These are phyloP conservation scores for Pterocarpus santalinus DNA, from an alignment of 306 rosid species.

Conservation along the genomic window DNA sequence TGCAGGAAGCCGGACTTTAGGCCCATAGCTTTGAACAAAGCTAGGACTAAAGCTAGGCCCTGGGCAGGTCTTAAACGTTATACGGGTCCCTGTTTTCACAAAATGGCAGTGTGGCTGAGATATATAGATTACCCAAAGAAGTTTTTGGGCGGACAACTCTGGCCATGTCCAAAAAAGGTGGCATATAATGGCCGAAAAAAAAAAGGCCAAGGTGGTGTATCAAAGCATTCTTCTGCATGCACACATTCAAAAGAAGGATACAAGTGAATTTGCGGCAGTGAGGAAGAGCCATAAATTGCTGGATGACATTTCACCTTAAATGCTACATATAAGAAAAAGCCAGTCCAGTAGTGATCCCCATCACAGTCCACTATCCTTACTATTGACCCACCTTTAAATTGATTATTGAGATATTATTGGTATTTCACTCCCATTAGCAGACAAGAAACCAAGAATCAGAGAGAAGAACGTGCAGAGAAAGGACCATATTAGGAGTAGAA, in stretches of 20 bases:
- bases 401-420: neutral
- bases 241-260: constrained; percentile 42
- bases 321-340: constrained; percentile 34
- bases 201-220: too few species aligned
- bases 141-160: neutral
- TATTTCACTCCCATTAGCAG: too few species aligned
- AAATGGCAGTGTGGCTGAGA: constrained; percentile 23
- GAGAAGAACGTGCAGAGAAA: too few species aligned
- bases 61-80: constrained; percentile 28
- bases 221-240: neutral
- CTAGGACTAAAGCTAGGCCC: neutral
- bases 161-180: neutral
- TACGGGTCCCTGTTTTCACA: neutral
- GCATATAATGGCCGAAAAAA: neutral
- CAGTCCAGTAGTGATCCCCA: neutral
- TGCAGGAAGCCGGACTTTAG: neutral
- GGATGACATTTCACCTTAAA: neutral
- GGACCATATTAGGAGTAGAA: too few species aligned
- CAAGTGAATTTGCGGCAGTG: neutral
- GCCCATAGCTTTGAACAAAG: neutral
- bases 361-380: neutral
- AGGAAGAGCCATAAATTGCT: too few species aligned
- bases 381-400: neutral
- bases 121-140: constrained; percentile 28
- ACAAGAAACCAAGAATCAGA: too few species aligned